Evolutionary conservation across 257 asterid genomes (phyloP).

Genomic region (Marsdenia floribunda): DNA sequence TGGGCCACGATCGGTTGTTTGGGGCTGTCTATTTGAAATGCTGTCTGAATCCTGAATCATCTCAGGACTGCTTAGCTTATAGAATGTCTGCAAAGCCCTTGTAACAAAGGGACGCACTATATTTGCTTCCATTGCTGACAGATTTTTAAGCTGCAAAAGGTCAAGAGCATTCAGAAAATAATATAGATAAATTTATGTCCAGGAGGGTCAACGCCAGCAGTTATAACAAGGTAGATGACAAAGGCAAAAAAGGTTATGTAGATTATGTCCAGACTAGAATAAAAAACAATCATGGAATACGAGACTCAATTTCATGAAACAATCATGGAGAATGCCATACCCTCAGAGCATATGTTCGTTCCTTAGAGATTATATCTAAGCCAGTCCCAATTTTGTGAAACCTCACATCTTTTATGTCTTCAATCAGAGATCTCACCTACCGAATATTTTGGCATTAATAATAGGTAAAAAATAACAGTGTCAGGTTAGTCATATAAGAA

Average conservation of each 20-base stretch:
- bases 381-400: slow-evolving; percentile 92
- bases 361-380: slow-evolving; percentile 71
- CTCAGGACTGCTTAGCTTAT: slow-evolving; percentile 67
- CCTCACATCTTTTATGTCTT: slow-evolving; percentile 90
- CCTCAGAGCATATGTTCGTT: slow-evolving; percentile 64
- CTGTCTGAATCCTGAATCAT: slow-evolving; percentile 65
- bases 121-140: slow-evolving; percentile 97
- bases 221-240: background rate
- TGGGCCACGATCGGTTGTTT: slow-evolving; percentile 63
- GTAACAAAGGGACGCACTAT: slow-evolving; percentile 88
- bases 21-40: slow-evolving; percentile 59
- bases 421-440: slow-evolving; percentile 86
- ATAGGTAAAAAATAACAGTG: background rate
- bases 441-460: slow-evolving; percentile 15
- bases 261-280: background rate
- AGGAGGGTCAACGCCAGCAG: background rate
- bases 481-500: slow-evolving; percentile 1
- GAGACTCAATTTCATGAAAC: background rate
- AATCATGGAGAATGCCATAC: slow-evolving; percentile 26
- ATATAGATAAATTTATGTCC: background rate
- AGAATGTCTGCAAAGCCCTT: slow-evolving; percentile 69
- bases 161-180: slow-evolving; percentile 10
- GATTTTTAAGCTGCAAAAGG: slow-evolving; percentile 67
- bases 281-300: background rate
- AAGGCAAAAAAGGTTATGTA: background rate